Conservation (phyloP, 2,329 filamentous ascomycete genomes). For the Coniochaeta sp. region DNA sequence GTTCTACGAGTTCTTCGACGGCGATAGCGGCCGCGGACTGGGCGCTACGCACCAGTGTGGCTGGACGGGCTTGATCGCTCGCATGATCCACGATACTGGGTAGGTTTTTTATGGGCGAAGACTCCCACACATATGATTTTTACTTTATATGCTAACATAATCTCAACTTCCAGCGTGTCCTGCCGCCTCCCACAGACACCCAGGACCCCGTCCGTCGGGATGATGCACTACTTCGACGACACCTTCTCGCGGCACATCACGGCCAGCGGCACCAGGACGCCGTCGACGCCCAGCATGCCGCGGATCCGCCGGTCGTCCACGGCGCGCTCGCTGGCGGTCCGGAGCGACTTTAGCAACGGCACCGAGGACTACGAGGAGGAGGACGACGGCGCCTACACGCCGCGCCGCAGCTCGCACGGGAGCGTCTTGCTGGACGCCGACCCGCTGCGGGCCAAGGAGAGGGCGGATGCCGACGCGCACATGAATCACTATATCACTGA, state of each 20-base stretch:
- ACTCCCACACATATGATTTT: not conserved
- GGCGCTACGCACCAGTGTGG: slow-evolving; percentile 93
- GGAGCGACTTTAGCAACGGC: slow-evolving; percentile 65
- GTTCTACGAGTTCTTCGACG: slow-evolving; percentile 98
- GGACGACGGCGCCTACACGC: slow-evolving; percentile 21
- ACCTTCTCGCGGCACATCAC: slow-evolving; percentile 56
- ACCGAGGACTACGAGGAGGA: slow-evolving; percentile 32
- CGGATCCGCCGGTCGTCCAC: slow-evolving; percentile 72
- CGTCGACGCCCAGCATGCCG: slow-evolving; percentile 33
- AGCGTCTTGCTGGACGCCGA: slow-evolving; percentile 38
- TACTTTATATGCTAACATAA: slow-evolving; percentile 32
- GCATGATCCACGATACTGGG: slow-evolving; percentile 97
- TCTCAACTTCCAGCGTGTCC: slow-evolving; percentile 54
- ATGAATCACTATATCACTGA: slow-evolving; percentile 76
- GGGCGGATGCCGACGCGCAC: slow-evolving; percentile 56
- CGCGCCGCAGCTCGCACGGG: slow-evolving; percentile 22
- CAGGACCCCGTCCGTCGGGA: slow-evolving; percentile 73
- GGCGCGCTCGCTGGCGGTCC: slow-evolving; percentile 71
- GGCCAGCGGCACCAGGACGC: slow-evolving; percentile 13
- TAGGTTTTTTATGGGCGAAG: slow-evolving; percentile 36
- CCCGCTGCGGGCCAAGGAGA: slow-evolving; percentile 41
- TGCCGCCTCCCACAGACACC: slow-evolving; percentile 91
- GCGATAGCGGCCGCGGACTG: slow-evolving; percentile 79
- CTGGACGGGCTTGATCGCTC: slow-evolving; percentile 92
- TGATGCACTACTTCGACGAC: slow-evolving; percentile 94